Conservation (phyloP, 352 stramenopile species). For the Plasmopara halstedii region DNA sequence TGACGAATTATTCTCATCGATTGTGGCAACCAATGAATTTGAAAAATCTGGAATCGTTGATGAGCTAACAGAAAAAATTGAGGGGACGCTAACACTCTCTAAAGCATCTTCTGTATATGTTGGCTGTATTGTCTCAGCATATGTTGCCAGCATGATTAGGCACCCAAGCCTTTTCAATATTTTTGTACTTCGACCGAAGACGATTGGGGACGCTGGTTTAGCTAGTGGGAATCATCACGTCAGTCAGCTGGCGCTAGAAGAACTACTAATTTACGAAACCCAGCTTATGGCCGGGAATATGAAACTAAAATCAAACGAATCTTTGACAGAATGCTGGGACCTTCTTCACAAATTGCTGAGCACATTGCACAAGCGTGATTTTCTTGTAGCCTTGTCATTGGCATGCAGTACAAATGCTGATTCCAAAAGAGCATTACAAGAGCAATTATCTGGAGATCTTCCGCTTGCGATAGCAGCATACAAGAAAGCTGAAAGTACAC, state of each 20-base stretch:
- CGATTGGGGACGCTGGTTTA: conserved; percentile 50
- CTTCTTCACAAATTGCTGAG: conserved; percentile 68
- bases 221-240: conserved; percentile 48
- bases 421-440: conserved; percentile 49
- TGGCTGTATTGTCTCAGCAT: conserved; percentile 39
- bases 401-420: conserved; percentile 45
- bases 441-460: conserved; percentile 60
- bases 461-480: conserved; percentile 63
- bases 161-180: conserved; percentile 21
- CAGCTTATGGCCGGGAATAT: conserved; percentile 1
- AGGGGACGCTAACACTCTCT: conserved; percentile 16
- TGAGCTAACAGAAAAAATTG: conserved; percentile 12
- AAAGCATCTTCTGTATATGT: conserved; percentile 25
- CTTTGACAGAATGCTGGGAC: conserved; percentile 40
- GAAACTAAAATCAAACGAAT: conserved; percentile 11
- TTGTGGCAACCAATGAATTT: conserved; percentile 31
- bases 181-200: conserved; percentile 28
- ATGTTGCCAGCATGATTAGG: conserved; percentile 32
- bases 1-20: conserved; percentile 31
- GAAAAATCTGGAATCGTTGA: conserved; percentile 10
- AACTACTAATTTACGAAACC: conserved; percentile 38
- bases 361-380: conserved; percentile 55
- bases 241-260: conserved; percentile 60
- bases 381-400: conserved; percentile 49
- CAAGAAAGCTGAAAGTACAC: conserved; percentile 48